Evolutionary conservation across 2,329 filamentous ascomycete species (phyloP).

Genomic region (Epichloe gansuensis): DNA sequence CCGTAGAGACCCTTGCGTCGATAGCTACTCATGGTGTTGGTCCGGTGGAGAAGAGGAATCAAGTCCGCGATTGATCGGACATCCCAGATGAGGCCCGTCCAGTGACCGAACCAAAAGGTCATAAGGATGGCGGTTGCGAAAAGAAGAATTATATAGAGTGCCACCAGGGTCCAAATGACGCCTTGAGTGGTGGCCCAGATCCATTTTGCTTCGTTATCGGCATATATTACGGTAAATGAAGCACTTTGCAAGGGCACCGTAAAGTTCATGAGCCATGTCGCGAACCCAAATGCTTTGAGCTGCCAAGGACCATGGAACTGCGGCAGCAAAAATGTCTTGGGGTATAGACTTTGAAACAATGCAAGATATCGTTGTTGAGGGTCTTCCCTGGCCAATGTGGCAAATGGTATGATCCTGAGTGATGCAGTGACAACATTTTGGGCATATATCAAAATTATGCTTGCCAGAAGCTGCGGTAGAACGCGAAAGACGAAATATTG

Average conservation of each 20-base stretch:
- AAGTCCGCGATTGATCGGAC: slow-evolving; percentile 70
- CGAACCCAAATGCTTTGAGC: slow-evolving; percentile 50
- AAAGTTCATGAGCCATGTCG: slow-evolving; percentile 68
- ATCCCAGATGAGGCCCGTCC: slow-evolving; percentile 77
- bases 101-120: slow-evolving; percentile 49
- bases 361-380: slow-evolving; percentile 47
- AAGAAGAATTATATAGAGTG: slow-evolving; percentile 56
- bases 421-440: slow-evolving; percentile 62
- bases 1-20: slow-evolving; percentile 47
- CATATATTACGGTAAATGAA: slow-evolving; percentile 53
- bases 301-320: slow-evolving; percentile 48
- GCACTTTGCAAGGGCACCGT: slow-evolving; percentile 71
- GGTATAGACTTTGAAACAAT: slow-evolving; percentile 55
- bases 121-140: slow-evolving; percentile 40
- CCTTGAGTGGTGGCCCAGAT: slow-evolving; percentile 68
- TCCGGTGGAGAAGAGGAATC: slow-evolving; percentile 63
- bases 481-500: slow-evolving; percentile 81
- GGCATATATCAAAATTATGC: slow-evolving; percentile 60
- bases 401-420: slow-evolving; percentile 67
- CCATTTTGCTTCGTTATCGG: slow-evolving; percentile 44
- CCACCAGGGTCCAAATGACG: slow-evolving; percentile 66
- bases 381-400: slow-evolving; percentile 56
- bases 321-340: slow-evolving; percentile 53
- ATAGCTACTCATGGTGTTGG: slow-evolving; percentile 66
- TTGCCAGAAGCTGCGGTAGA: slow-evolving; percentile 65